Evolutionary conservation across 2,329 filamentous ascomycete species (phyloP).

Genomic region (Cytospora paraplurivora): DNA sequence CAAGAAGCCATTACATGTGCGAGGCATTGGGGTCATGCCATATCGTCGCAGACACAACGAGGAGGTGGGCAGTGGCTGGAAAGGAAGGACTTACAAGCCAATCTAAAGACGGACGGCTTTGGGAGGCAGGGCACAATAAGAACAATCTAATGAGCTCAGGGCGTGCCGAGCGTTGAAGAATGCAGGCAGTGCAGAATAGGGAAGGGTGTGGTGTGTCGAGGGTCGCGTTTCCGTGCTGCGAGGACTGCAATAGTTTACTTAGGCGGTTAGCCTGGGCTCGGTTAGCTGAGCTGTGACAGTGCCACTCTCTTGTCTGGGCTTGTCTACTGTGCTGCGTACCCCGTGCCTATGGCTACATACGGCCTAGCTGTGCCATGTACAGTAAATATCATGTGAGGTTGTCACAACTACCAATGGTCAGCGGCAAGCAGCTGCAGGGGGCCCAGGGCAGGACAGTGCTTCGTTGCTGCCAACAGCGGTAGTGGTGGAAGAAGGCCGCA

Average conservation of each 20-base stretch:
- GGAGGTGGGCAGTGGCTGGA: neutral
- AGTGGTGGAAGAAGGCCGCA: slow-evolving; percentile 16
- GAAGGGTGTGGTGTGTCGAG: slow-evolving; percentile 7
- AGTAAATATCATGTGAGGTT: slow-evolving; percentile 10
- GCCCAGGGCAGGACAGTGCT: slow-evolving; percentile 1
- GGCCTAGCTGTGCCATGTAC: neutral
- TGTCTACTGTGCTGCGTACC: neutral
- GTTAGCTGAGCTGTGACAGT: neutral
- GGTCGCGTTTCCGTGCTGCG: slow-evolving; percentile 5
- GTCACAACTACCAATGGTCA: slow-evolving; percentile 15
- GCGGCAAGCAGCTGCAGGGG: slow-evolving; percentile 15
- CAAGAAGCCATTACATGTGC: slow-evolving; percentile 20
- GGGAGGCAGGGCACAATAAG: slow-evolving; percentile 2
- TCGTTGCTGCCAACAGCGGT: slow-evolving; percentile 22
- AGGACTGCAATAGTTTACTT: neutral
- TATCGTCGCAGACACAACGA: neutral
- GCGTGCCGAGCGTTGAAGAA: slow-evolving; percentile 14
- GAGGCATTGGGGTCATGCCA: slow-evolving; percentile 11
- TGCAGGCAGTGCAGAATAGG: slow-evolving; percentile 7
- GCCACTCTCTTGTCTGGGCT: neutral
- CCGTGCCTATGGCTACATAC: neutral
- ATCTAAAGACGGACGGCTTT: neutral
- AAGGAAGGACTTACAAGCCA: slow-evolving; percentile 16
- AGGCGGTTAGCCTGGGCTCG: neutral
- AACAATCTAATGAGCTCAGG: slow-evolving; percentile 3